phyloP scores from a whole-genome alignment of 768 basidiomycete genomes.

The Pisolithus microcarpus region DNA sequence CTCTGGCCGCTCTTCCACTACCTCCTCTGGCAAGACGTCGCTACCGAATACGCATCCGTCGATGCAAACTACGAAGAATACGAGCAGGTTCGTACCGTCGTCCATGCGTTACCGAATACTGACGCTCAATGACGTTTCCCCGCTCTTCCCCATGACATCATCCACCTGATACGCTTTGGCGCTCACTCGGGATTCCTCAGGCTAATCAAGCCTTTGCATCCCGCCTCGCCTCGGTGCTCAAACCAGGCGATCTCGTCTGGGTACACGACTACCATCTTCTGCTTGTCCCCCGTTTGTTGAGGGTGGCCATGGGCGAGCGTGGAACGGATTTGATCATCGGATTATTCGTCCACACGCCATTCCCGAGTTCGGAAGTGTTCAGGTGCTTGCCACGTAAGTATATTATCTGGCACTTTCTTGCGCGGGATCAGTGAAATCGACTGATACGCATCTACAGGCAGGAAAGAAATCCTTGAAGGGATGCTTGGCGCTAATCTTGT shows the following conservation, averaged over 20 bases:
- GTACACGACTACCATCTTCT: conserved; percentile 95
- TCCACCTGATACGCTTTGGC: conserved; percentile 38
- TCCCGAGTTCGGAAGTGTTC: conserved; percentile 96
- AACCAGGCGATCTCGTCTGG: conserved; percentile 89
- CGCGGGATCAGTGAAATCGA: conserved; percentile 1
- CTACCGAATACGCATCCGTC: conserved; percentile 80
- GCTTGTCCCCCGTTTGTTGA: conserved; percentile 79
- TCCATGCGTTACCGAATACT: not conserved
- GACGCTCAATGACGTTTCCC: not conserved
- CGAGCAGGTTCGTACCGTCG: conserved; percentile 15
- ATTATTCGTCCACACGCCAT: conserved; percentile 95
- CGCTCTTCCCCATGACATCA: conserved; percentile 26
- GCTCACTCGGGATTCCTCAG: conserved; percentile 17
- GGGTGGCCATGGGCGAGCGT: conserved; percentile 47
- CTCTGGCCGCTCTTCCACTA: conserved; percentile 99
- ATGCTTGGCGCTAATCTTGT: conserved; percentile 97
- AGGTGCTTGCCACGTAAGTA: conserved; percentile 80
- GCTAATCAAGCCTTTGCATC: conserved; percentile 82
- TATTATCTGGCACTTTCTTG: not conserved
- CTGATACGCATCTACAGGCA: conserved; percentile 34
- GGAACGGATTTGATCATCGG: conserved; percentile 50
- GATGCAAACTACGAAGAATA: conserved; percentile 61
- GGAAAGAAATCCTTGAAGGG: conserved; percentile 92
- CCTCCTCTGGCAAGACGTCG: conserved; percentile 95
- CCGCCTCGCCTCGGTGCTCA: conserved; percentile 67